Percentiles rank a stretch among this genome's conserved stretches.
Conservation (phyloP, 805 yeast species). For the Danielia oregonensis region DNA sequence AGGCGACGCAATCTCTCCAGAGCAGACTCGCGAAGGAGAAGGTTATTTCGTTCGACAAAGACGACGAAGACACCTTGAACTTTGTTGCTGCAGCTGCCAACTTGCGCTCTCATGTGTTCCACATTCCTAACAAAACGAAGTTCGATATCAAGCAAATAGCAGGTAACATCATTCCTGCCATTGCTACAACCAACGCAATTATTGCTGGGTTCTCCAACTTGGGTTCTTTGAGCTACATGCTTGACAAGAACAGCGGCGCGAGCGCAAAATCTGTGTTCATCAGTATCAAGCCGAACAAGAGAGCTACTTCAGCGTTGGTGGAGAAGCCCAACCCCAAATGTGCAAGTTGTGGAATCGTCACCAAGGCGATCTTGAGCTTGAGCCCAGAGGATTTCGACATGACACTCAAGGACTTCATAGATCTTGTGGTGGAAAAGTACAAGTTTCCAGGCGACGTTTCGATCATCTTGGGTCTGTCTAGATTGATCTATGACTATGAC, state of each 20-base stretch:
- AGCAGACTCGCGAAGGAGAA: slow-evolving; percentile 36
- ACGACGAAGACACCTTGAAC: slow-evolving; percentile 84
- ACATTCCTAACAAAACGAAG: slow-evolving; percentile 66
- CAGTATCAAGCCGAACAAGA: slow-evolving; percentile 51
- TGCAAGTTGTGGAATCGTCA: slow-evolving; percentile 55
- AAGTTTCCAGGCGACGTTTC: slow-evolving; percentile 55
- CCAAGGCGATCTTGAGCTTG: slow-evolving; percentile 16
- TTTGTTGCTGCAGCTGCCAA: slow-evolving; percentile 88
- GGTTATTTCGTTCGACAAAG: slow-evolving; percentile 80
- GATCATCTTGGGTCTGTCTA: slow-evolving; percentile 53
- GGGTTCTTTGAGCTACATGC: slow-evolving; percentile 57
- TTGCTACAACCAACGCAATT: slow-evolving; percentile 96
- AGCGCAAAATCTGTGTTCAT: slow-evolving; percentile 35
- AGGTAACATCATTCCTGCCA: slow-evolving; percentile 97
- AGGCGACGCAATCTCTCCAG: slow-evolving; percentile 48
- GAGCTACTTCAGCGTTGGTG: slow-evolving; percentile 61
- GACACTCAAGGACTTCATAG: slow-evolving; percentile 49
- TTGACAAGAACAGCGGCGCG: slow-evolving; percentile 18
- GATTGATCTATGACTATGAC: slow-evolving; percentile 77
- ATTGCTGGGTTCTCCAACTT: slow-evolving; percentile 86
- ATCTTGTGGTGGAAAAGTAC: slow-evolving; percentile 45
- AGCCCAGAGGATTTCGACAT: slow-evolving; percentile 42
- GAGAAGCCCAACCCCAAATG: slow-evolving; percentile 69
- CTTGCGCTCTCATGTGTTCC: slow-evolving; percentile 66
- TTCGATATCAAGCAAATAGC: slow-evolving; percentile 93